Evolutionary conservation across 2,329 filamentous ascomycete genomes (phyloP), one percentile per base, ranked within the genome.

Genomic region (Gnomoniopsis sp.): DNA sequence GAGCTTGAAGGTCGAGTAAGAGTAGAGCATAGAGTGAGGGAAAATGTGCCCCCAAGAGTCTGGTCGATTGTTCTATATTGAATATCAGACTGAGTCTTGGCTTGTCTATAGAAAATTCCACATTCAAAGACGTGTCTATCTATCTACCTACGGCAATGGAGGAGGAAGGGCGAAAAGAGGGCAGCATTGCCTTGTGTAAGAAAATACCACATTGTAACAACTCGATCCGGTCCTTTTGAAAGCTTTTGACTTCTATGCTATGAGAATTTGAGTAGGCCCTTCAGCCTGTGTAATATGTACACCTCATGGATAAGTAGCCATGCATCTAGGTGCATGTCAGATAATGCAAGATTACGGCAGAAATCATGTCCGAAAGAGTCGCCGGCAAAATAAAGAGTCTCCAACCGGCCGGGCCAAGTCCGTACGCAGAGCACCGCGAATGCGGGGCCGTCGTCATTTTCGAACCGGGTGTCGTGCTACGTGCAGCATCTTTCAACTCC

Each of bases 1-100:
- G 77, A 96, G 90, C 75, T 77, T 97, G 73, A 86, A 90, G 70
- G 85, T 96, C 63, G 90, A 96, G 71, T 95, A 83, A n/a, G 69
- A 65, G 30, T 48, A 60, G 51, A 11, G 14, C 12, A 47, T 3
- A 30, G 33, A 3, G 38, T 23, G 43, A 34, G 34, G 21, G 50
- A 30, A 58, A 11, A 6, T 11, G 44, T 3, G 23, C 11, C n/a
- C 43, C 23, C 19, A 12, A 33, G 17, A 17, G 43, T 21, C 19
- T 6, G 33, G 43, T 15, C 22, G 11, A 33, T 26, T 38, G n/a
- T 23, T 14, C 38, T 22, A 6, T 26, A 12, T 48, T 46, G 21
- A 49, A 54, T 7, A 43, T 22, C 49, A 43, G 36, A 50, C 34
- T 34, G 19, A 44, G 52, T 19, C 49, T 50, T 50, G 30, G 26